Base-by-base conservation (phyloP, 495 filamentous ascomycete species). In the Penicillium atrosanguineum region DNA sequence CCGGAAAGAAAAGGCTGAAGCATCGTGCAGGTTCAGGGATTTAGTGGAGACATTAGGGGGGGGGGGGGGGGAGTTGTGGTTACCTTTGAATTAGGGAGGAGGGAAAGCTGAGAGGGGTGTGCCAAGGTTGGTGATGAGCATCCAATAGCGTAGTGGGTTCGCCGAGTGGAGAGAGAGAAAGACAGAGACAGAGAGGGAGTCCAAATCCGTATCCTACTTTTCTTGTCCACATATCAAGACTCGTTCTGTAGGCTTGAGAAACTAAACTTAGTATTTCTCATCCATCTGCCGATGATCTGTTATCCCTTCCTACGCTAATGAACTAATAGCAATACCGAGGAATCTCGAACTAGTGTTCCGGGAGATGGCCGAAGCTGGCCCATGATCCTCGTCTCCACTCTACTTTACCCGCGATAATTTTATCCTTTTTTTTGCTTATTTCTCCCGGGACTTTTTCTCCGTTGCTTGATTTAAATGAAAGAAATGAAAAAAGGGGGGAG, bases 111-210 rank as follows among this genome's bases (percentile, higher is more conserved):
- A 56, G 56, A 54, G 59, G 39, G 38, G 53, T 45, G 48, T 48
- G 42, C 59, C 59, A 59, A 62, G 54, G 51, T 43, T 34, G 36
- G 39, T 37, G 55, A 48, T 51, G 48, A 45, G 46, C 46, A 60
- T 52, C 56, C 60, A 62, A 60, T 60, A 57, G 53, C 46, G 21
- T 29, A 34, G 57, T 60, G 52, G 53, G 48, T 52, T 56, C 37
- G 16, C 19, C 38, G 38, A 40, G 38, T 40, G n/a, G n/a, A 20
- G 19, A 37, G n/a, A n/a, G n/a, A 37, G 7, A 37, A 37, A 37
- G n/a, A 37, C 2, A 37, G n/a, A 37, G 34, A 37, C 11, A n/a
- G 16, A 39, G 16, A 8, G 14, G 18, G 38, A 15, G 38, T 5
- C 4, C 2, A 1, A 4, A 40, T 16, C 31, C 31, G 31, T 5